Percentiles rank a stretch among this genome's conserved stretches.
Conservation (phyloP, 2,329 filamentous ascomycete species). For the Venturia carpophila region DNA sequence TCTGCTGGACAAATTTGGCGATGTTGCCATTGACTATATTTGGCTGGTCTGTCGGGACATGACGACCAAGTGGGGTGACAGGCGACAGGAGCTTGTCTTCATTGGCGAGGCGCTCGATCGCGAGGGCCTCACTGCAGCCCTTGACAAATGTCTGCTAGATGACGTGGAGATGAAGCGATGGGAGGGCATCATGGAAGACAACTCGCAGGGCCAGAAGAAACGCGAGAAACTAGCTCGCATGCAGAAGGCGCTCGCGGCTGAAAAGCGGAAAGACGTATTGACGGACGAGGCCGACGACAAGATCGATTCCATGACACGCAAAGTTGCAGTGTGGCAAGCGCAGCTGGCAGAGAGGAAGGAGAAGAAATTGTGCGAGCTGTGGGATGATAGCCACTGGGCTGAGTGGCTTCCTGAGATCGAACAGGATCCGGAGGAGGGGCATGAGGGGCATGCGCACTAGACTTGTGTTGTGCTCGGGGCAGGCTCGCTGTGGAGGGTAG, state of each 20-base stretch:
- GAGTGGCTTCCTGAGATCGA: constrained; percentile 36
- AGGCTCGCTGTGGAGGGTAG: no score
- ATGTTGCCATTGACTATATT: constrained; percentile 26
- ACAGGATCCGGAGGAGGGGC: constrained; percentile 24
- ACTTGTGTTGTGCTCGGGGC: no score
- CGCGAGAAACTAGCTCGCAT: constrained; percentile 13
- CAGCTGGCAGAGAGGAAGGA: constrained; percentile 32
- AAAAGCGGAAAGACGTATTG: not conserved
- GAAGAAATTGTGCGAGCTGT: constrained; percentile 42
- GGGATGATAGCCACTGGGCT: constrained; percentile 54
- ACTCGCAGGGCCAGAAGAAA: constrained; percentile 21
- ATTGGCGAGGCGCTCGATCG: constrained; percentile 59
- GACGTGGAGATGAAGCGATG: constrained; percentile 46
- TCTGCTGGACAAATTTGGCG: not conserved
- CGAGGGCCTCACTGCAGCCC: constrained; percentile 40
- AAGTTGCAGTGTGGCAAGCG: not conserved
- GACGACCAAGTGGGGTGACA: constrained; percentile 54
- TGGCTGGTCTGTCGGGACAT: constrained; percentile 41
- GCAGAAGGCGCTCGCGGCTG: not conserved
- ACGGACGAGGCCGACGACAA: not conserved
- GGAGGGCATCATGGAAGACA: constrained; percentile 31
- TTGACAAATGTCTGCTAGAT: constrained; percentile 57
- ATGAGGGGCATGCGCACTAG: constrained; percentile 15
- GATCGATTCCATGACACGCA: not conserved
- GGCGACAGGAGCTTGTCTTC: constrained; percentile 64